Conservation (phyloP, 2,329 filamentous ascomycete genomes). For the Thermochaetoides dissita region DNA sequence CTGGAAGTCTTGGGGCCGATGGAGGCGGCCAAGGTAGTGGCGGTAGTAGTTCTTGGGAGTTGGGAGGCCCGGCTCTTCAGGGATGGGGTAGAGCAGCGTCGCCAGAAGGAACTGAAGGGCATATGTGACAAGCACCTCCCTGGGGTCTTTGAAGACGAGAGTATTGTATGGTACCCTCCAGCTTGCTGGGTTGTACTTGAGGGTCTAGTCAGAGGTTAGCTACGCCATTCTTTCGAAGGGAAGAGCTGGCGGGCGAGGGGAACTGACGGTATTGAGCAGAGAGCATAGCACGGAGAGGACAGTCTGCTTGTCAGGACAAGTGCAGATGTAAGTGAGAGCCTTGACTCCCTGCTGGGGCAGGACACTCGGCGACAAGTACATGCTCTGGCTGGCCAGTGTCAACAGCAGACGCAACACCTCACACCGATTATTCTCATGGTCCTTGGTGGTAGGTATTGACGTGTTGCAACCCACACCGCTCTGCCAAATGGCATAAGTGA, state of each 20-base stretch:
- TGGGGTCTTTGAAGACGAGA: slow-evolving; percentile 79
- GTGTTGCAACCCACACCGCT: slow-evolving; percentile 93
- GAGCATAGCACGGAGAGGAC: slow-evolving; percentile 86
- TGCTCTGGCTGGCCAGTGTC: slow-evolving; percentile 74
- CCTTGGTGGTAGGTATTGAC: slow-evolving; percentile 73
- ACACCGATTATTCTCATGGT: slow-evolving; percentile 82
- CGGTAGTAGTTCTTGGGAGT: slow-evolving; percentile 83
- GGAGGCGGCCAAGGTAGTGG: slow-evolving; percentile 78
- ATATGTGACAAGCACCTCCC: slow-evolving; percentile 82
- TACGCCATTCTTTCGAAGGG: not conserved
- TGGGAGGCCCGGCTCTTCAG: slow-evolving; percentile 51
- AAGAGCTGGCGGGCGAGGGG: not conserved
- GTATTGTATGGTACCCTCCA: slow-evolving; percentile 94
- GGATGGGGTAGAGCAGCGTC: slow-evolving; percentile 73
- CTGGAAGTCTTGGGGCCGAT: slow-evolving; percentile 92
- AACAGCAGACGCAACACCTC: slow-evolving; percentile 79
- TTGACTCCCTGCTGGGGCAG: slow-evolving; percentile 73
- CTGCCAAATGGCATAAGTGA: slow-evolving; percentile 93
- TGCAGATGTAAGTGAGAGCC: slow-evolving; percentile 77
- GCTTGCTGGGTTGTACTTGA: slow-evolving; percentile 89
- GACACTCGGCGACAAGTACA: slow-evolving; percentile 74
- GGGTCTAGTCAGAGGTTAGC: slow-evolving; percentile 40
- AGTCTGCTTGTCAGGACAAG: slow-evolving; percentile 77
- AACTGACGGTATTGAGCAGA: slow-evolving; percentile 73
- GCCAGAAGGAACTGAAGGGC: slow-evolving; percentile 82